Base-by-base conservation (phyloP, 1,139 yeast genomes). In the Nadsonia commutata region DNA sequence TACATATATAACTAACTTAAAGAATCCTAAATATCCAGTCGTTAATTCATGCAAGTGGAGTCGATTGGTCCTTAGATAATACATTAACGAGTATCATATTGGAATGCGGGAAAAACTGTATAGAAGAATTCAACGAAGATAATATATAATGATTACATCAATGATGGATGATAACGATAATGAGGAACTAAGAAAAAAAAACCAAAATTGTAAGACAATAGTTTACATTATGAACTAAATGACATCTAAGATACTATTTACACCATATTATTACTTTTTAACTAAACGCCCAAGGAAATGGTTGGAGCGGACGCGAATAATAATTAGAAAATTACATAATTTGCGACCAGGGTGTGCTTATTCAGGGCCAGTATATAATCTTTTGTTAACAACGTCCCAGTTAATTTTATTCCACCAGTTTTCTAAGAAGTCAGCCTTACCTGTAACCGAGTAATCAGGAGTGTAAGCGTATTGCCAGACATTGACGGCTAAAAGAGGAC, bases 401-500 rank as follows among this genome's bases (percentile, higher is more conserved):
- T 90, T 77, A 52, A 88, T 73, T 52, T 84, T 72, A 43, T 78
- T 71, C 80, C 94, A 80, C 58, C 82, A 75, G 45, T 77, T 79
- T 49, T 74, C 75, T 55, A 90, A 71, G 60, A 82, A 90, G 50
- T 77, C 74, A 31, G 74, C 70, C 63, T 78, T 80, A 38, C 94
- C 94, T 42, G 66, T 71, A 43, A 84, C 72, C 23, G 96, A 95
- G 62, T 79, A 90, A 61, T 90, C 98, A 18, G 72, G 64, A 44
- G 85, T 56, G 61, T 79, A 90, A 19, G 95, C 85, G 51, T 78
- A 75, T 59, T 88, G 94, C 96, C 97, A 88, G 51, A 82, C 71
- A 60, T 78, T 84, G 52, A 86, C 70, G 43, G 80, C 84, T 52
- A 90, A 70, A 42, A 90, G 63, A 7, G 95, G 96, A 54, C 88